Evolutionary conservation across 345 rosid species (phyloP).

Genomic region (Eutrema yunnanense): DNA sequence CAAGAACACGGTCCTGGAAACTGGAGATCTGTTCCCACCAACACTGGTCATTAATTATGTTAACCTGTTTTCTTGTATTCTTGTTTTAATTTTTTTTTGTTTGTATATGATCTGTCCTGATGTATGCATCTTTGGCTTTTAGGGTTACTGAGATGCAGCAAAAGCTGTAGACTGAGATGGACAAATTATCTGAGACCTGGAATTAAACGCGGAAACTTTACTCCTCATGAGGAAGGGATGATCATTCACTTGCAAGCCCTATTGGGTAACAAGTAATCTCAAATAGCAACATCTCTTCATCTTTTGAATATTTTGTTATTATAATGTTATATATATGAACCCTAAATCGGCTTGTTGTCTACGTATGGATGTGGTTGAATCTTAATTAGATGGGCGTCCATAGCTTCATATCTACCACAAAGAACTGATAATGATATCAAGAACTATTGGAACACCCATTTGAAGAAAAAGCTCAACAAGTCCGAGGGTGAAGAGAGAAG

Average conservation of each 20-base stretch:
- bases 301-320: background rate
- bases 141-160: conserved; percentile 90
- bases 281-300: conserved; percentile 21
- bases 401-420: conserved; percentile 96
- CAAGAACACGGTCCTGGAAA: conserved; percentile 96
- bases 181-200: conserved; percentile 99
- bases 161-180: conserved; percentile 99
- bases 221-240: conserved; percentile 97
- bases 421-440: conserved; percentile 95
- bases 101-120: background rate
- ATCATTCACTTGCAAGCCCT: conserved; percentile 96
- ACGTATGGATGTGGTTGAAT: background rate
- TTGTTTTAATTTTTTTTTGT: background rate
- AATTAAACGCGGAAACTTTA: conserved; percentile 92
- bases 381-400: conserved; percentile 95
- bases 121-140: background rate
- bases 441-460: conserved; percentile 99
- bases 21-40: conserved; percentile 96
- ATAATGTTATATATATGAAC: conserved; percentile 15
- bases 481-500: conserved; percentile 29
- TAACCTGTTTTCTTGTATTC: background rate
- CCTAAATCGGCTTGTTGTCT: conserved; percentile 6
- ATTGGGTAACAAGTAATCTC: conserved; percentile 97
- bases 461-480: conserved; percentile 93
- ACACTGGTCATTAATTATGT: conserved; percentile 51